Base-by-base conservation (phyloP, 306 rosid species). In the Dicorynia guianensis region DNA sequence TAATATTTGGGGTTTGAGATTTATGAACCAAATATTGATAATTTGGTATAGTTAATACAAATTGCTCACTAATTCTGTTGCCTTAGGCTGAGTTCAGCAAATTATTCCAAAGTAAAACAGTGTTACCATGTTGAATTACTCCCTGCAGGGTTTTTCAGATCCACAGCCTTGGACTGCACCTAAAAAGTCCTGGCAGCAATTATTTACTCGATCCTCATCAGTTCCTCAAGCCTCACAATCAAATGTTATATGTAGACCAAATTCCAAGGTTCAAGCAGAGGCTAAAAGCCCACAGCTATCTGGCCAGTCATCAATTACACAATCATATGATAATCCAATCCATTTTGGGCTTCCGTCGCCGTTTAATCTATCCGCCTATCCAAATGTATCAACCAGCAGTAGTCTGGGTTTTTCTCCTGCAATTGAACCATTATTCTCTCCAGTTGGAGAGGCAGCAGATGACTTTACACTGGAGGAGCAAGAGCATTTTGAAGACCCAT, bases 401-500 rank as follows among this genome's bases (percentile, higher is more conserved):
- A 84, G 95, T 83, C 74, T 95, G 83, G 97, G 98, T 70, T 92
- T 95, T 78, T 85, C 97, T 73, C 92, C 97, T 76, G 81, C 91
- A 56, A 80, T 92, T 63, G 98, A 92, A 63, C 93, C 93, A 39
- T 62, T 85, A 33, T 90, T 86, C 77, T 84, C 92, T 76, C 90
- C 85, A 8, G 85, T 82, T 77, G 81, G 89, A 63, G 92, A 85
- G 72, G 82, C 76, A 44, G 64, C 82, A 61, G 86, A 65, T 85
- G 93, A 89, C 57, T 79, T 70, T 72, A 86, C 88, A 74, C 79
- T 68, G 25, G 99, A 92, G 58, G 98, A 96, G 69, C 90, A 87
- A 50, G 99, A 96, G 84, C 92, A 72, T 82, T 96, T 90, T 80
- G 98, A 96, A 89, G 99, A 96, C 61, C 99, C 98, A 0, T 90